Conservation (phyloP, 73 alveolate species). For the Stentor roeselii region DNA sequence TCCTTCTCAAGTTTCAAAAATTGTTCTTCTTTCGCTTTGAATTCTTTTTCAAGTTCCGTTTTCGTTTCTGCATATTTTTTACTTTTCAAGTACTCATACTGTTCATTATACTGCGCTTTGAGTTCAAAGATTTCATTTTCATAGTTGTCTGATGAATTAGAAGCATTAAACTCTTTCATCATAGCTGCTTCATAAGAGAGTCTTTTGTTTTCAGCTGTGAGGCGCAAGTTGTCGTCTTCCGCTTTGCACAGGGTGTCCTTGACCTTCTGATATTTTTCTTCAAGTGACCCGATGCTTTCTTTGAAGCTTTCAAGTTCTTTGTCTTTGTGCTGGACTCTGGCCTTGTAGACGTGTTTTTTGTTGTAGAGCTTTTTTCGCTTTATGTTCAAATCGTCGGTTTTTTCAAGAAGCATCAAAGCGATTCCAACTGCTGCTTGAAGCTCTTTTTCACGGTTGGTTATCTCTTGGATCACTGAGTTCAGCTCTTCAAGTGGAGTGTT, state of each 20-base stretch:
- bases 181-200: not conserved
- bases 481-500: slow-evolving; percentile 13
- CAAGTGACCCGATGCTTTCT: not conserved
- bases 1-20: not conserved
- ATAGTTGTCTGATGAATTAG: not conserved
- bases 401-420: slow-evolving; percentile 10
- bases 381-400: not conserved
- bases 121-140: slow-evolving; percentile 9
- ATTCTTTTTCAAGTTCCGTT: not conserved
- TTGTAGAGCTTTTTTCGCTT: not conserved
- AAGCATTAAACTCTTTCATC: not conserved
- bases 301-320: not conserved
- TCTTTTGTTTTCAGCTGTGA: slow-evolving; percentile 19
- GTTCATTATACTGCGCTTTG: not conserved
- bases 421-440: slow-evolving; percentile 16
- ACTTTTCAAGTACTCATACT: not conserved
- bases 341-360: not conserved
- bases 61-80: not conserved
- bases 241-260: not conserved
- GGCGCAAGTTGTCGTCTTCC: not conserved
- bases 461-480: slow-evolving; percentile 4
- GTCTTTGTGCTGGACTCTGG: not conserved
- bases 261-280: slow-evolving; percentile 15
- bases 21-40: not conserved
- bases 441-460: slow-evolving; percentile 9